phyloP scores from a whole-genome alignment of 768 basidiomycete species.

The Russula vinacea region DNA sequence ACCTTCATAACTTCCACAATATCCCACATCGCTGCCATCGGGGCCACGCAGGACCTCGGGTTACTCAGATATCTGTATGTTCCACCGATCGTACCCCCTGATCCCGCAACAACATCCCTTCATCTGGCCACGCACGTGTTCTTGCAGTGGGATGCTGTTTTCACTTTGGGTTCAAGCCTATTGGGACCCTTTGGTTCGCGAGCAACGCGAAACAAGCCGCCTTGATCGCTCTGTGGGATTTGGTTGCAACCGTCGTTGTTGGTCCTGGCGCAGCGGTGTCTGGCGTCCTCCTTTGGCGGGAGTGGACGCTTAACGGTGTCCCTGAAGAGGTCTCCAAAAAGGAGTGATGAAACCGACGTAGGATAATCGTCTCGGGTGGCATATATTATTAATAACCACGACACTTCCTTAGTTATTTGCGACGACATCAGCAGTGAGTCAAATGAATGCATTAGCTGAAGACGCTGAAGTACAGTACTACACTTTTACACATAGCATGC shows the following conservation, averaged over 20 bases:
- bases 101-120: constrained; percentile 15
- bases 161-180: constrained; percentile 20
- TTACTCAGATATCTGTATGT: constrained; percentile 21
- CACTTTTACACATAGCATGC: too few species aligned
- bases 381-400: too few species aligned
- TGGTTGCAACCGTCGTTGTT: constrained; percentile 12
- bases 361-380: too few species aligned
- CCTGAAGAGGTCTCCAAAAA: constrained; percentile 2
- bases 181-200: constrained; percentile 25
- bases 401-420: too few species aligned
- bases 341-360: not conserved
- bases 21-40: constrained; percentile 19
- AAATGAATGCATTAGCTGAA: too few species aligned
- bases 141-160: constrained; percentile 25
- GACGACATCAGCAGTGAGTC: too few species aligned
- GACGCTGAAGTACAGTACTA: too few species aligned
- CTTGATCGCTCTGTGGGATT: constrained; percentile 18
- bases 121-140: constrained; percentile 11
- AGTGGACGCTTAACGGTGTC: constrained; percentile 19
- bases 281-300: constrained; percentile 26
- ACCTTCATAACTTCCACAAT: constrained; percentile 21
- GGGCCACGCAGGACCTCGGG: constrained; percentile 3
- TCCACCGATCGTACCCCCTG: constrained; percentile 7
- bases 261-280: constrained; percentile 28
- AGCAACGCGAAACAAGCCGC: constrained; percentile 2